Conservation (phyloP, 495 filamentous ascomycete species). For the Xylaria curta region DNA sequence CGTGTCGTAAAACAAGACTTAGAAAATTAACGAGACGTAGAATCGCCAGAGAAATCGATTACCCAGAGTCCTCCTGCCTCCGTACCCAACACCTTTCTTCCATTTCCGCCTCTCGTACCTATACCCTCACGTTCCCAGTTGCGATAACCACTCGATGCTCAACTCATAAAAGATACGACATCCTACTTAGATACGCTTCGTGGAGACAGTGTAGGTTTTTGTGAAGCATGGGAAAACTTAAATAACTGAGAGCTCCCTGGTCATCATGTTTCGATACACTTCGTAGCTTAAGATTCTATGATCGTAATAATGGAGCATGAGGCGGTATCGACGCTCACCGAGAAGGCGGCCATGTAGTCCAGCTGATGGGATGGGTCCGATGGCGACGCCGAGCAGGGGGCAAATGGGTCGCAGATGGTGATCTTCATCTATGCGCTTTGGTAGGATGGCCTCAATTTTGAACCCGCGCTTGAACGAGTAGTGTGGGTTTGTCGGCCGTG, state of each 20-base stretch:
- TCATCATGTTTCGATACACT: constrained; percentile 50
- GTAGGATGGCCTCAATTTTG: constrained; percentile 52
- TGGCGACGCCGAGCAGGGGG: constrained; percentile 50
- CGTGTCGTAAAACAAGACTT: constrained; percentile 33
- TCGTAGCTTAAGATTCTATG: constrained; percentile 85
- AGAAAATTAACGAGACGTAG: not conserved
- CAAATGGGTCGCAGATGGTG: constrained; percentile 44
- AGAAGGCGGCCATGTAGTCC: constrained; percentile 45
- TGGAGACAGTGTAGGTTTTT: not conserved
- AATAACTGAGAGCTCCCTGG: constrained; percentile 22
- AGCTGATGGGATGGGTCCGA: constrained; percentile 52
- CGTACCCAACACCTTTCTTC: not conserved
- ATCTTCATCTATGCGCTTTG: constrained; percentile 47
- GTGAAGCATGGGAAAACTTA: not conserved
- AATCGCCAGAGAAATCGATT: not conserved
- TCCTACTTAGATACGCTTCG: not conserved
- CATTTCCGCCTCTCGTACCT: not conserved
- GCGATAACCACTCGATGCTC: not conserved
- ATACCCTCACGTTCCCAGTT: not conserved
- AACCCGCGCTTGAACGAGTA: constrained; percentile 43
- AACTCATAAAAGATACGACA: not conserved
- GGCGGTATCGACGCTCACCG: constrained; percentile 64
- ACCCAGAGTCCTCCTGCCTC: not conserved
- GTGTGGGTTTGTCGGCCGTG: constrained; percentile 45
- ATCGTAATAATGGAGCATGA: constrained; percentile 79